A percentile compares a stretch with the other conserved stretches of the same genome.
Evolutionary conservation across 805 yeast species (phyloP).

Genomic region (Saturnispora quitensis): DNA sequence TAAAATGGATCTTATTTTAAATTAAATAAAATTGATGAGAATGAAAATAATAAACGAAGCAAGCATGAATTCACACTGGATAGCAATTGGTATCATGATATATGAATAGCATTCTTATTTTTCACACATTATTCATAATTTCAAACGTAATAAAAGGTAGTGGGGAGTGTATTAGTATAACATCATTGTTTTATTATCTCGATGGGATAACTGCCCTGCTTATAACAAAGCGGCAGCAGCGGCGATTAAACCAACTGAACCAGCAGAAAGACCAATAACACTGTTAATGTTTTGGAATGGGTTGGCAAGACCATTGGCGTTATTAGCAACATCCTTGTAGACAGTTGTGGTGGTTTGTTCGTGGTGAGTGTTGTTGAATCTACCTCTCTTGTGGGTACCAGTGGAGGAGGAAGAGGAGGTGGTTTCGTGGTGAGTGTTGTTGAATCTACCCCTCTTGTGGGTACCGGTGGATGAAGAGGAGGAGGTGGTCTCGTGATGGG

Average conservation of each 20-base stretch:
- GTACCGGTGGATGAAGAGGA: slow-evolving; percentile 35
- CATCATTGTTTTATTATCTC: not conserved
- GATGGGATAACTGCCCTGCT: not conserved
- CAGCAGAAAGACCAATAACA: slow-evolving; percentile 17
- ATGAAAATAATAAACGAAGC: not conserved
- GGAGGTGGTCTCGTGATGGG: slow-evolving; percentile 24
- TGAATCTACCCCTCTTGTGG: slow-evolving; percentile 47
- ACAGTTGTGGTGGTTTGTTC: slow-evolving; percentile 30
- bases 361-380: slow-evolving; percentile 39
- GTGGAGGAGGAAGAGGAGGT: slow-evolving; percentile 30
- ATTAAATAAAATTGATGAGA: too few species aligned
- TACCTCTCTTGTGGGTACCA: slow-evolving; percentile 48
- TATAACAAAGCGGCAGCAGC: slow-evolving; percentile 17
- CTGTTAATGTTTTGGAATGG: slow-evolving; percentile 16
- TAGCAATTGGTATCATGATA: not conserved
- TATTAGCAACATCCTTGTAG: slow-evolving; percentile 13
- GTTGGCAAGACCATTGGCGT: slow-evolving; percentile 15
- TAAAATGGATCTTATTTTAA: not conserved
- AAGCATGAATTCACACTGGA: not conserved
- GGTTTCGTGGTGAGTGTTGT: slow-evolving; percentile 38
- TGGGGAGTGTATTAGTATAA: not conserved
- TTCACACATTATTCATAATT: not conserved
- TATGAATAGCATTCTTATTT: not conserved
- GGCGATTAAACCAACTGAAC: slow-evolving; percentile 15
- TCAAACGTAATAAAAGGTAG: not conserved